phyloP scores from a whole-genome alignment of 225 moss, liverwort and hornwort genomes.

The Marchantia polymorpha region DNA sequence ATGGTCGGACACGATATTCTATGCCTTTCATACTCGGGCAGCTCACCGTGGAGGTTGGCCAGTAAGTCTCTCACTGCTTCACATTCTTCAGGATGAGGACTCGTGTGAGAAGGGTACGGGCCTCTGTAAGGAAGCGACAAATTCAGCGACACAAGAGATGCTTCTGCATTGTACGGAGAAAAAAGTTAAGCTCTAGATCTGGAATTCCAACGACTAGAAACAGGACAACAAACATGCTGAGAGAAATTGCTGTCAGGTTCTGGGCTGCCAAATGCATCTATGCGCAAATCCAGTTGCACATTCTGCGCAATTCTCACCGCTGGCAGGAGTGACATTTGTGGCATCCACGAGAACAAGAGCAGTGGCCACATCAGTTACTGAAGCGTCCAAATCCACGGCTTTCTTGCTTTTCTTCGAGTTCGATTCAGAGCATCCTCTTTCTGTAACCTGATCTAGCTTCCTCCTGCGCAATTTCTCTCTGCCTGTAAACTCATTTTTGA shows the following conservation, averaged over 20 bases:
- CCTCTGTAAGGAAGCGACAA: constrained; percentile 38
- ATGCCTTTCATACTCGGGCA: constrained; percentile 36
- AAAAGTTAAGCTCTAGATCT: background rate
- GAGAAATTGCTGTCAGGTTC: background rate
- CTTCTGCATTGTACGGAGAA: background rate
- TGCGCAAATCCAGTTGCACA: background rate
- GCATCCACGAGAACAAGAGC: constrained; percentile 3
- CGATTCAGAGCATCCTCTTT: background rate
- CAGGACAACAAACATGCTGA: background rate
- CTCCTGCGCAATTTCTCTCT: constrained; percentile 10
- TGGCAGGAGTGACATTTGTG: background rate
- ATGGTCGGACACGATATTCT: constrained; percentile 53
- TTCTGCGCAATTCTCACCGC: background rate
- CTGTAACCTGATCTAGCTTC: background rate
- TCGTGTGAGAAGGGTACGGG: constrained; percentile 61
- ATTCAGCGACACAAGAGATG: background rate
- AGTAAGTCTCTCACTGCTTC: constrained; percentile 59
- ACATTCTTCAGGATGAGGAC: constrained; percentile 78
- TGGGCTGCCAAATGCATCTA: background rate
- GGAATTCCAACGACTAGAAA: background rate
- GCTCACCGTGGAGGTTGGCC: constrained; percentile 36
- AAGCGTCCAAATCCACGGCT: background rate
- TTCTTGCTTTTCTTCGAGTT: background rate
- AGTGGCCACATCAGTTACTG: background rate
- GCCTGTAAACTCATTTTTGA: constrained; percentile 1